Conservation (phyloP, 768 basidiomycete species). For the Calocera cornea region DNA sequence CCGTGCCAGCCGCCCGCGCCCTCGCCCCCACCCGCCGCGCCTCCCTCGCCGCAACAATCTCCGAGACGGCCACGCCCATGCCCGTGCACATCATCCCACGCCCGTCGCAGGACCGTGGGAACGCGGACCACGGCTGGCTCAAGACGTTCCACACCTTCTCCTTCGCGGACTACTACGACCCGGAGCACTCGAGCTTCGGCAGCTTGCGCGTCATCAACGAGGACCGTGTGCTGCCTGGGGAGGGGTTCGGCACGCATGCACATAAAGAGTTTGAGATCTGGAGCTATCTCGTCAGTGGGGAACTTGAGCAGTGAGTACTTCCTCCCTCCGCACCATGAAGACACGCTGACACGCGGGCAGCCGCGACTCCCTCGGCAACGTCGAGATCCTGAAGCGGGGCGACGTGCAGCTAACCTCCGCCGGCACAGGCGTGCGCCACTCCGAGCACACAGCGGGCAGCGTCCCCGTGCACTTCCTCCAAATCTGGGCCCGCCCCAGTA, state of each 20-base stretch:
- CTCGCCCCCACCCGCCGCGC: too few relatives aligned
- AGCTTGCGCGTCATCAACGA: slow-evolving; percentile 83
- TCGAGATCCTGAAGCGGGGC: slow-evolving; percentile 76
- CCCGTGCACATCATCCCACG: slow-evolving; percentile 24
- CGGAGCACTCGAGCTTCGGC: slow-evolving; percentile 47
- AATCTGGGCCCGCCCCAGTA: slow-evolving; percentile 50
- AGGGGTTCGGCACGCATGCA: slow-evolving; percentile 75
- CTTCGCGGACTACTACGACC: slow-evolving; percentile 58
- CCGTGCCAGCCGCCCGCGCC: too few relatives aligned
- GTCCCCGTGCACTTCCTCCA: slow-evolving; percentile 46
- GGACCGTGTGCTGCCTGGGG: slow-evolving; percentile 60
- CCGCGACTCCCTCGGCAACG: slow-evolving; percentile 84
- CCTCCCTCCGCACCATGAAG: not conserved
- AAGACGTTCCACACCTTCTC: slow-evolving; percentile 80
- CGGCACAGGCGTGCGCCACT: slow-evolving; percentile 83
- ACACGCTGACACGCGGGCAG: slow-evolving; percentile 27
- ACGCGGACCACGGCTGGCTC: slow-evolving; percentile 73
- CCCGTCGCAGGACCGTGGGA: slow-evolving; percentile 48
- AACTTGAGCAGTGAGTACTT: slow-evolving; percentile 59
- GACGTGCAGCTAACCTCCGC: slow-evolving; percentile 85
- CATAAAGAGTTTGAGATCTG: slow-evolving; percentile 88
- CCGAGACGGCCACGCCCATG: not conserved
- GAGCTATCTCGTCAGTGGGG: slow-evolving; percentile 66
- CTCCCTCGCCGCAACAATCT: not conserved
- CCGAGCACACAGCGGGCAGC: slow-evolving; percentile 44